Evolutionary conservation across 352 stramenopile species (phyloP), one percentile per base, ranked within the genome.

Genomic region (Pythium phragmitis): DNA sequence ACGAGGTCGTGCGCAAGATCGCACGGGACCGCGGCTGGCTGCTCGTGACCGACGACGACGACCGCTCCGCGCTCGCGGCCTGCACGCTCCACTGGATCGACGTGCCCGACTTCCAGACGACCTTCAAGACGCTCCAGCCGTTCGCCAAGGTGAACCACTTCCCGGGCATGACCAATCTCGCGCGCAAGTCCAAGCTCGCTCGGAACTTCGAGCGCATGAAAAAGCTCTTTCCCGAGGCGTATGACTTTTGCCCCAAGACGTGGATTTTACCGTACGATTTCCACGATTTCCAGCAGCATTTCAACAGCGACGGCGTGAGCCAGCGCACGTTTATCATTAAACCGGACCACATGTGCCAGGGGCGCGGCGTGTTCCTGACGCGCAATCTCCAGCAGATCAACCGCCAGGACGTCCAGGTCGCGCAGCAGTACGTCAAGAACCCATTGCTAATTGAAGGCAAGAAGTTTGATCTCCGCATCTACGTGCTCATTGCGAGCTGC

Each of bases 101-200:
- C 70, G 81, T 97, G 5, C 86, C 91, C 1, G 90, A 94, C 58
- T 96, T 98, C 61, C 69, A 92, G 21, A 82, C 87, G 45, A 93
- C 88, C 48, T 98, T 98, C 69, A 85, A 89, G 41, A 73, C 79
- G 17, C 69, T 98, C 28, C 71, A 95, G 71, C 89, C 89, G 43
- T 99, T 95, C 75, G 93, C 98, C 57, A 91, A 92, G 33, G 90
- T 98, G 55, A 99, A 98, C 69, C 96, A 99, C 65, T 98, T 99
- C 59, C 94, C 94, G 30, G 96, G 94, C 16, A 99, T 99, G 94
- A 94, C 82, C 17, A 91, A 96, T 58, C 70, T 99, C 14, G 94
- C 94, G 19, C 88, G 96, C 30, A 99, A 99, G 72, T 96, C 89
- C 46, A 92, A 96, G 30, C 75, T 99, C 47, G 94, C 96, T 9